Percentiles rank a stretch among this genome's conserved stretches.
Conservation (phyloP, 805 yeast species). For the Starmera dryadoides region DNA sequence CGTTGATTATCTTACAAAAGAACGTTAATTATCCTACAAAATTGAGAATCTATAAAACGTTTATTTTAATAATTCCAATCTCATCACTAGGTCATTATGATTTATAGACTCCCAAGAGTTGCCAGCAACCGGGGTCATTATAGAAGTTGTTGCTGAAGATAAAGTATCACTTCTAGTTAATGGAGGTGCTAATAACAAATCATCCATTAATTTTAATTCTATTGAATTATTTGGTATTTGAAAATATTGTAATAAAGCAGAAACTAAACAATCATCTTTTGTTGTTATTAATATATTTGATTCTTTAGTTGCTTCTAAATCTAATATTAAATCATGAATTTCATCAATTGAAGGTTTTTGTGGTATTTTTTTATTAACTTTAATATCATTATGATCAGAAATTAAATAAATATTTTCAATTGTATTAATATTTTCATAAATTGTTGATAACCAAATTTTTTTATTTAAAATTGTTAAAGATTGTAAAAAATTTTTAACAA, state of each 20-base stretch:
- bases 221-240: neutral
- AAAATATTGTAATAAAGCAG: constrained; percentile 17
- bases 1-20: constrained; percentile 6
- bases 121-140: neutral
- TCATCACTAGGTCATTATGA: constrained; percentile 13
- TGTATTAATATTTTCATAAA: too few species aligned
- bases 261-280: constrained; percentile 11
- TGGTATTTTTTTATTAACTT: neutral
- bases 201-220: neutral
- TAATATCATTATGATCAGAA: neutral
- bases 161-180: neutral
- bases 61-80: constrained; percentile 8
- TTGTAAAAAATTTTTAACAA: constrained; percentile 13
- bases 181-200: neutral
- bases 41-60: neutral
- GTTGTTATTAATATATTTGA: constrained; percentile 14
- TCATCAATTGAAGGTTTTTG: constrained; percentile 8
- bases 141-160: neutral
- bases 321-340: constrained; percentile 16
- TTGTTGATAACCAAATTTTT: constrained; percentile 12
- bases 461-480: constrained; percentile 13
- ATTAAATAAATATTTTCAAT: neutral
- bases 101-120: constrained; percentile 8
- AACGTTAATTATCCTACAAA: neutral
- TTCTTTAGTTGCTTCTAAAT: constrained; percentile 9